Evolutionary conservation across 495 filamentous ascomycete genomes (phyloP).

Genomic region (Bathelium albidoporum): DNA sequence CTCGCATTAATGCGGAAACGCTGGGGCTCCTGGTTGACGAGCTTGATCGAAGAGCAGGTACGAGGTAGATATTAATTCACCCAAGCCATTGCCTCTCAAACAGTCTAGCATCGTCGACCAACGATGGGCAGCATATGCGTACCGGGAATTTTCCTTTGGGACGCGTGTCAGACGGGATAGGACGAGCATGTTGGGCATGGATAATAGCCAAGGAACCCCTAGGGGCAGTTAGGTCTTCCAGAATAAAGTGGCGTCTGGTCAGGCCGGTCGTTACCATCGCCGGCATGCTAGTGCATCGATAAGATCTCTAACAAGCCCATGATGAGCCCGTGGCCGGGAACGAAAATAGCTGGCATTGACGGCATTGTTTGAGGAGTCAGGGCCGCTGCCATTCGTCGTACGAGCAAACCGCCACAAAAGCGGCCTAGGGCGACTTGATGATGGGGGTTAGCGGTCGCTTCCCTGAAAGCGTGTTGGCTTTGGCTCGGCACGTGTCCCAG

Average conservation of each 20-base stretch:
- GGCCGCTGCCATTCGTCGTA: not conserved
- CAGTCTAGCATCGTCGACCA: not conserved
- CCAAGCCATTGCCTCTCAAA: not conserved
- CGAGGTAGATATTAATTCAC: not conserved
- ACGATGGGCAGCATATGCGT: not conserved
- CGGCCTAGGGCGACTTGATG: not conserved
- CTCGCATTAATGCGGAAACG: conserved; percentile 35
- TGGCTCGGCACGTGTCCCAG: not conserved
- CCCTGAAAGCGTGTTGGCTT: not conserved
- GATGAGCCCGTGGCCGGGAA: not conserved
- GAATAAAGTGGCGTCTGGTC: not conserved
- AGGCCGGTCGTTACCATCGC: not conserved
- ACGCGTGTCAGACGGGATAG: not conserved
- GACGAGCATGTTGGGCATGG: not conserved
- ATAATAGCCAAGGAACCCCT: not conserved
- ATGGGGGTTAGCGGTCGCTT: not conserved
- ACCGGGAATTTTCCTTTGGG: not conserved
- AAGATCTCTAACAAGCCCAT: conserved; percentile 5
- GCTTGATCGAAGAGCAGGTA: too few species aligned
- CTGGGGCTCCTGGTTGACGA: not conserved
- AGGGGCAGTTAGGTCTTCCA: not conserved
- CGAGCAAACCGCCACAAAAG: not conserved
- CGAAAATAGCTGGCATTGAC: not conserved
- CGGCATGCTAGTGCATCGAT: not conserved
- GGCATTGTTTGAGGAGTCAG: not conserved